A percentile compares a stretch with the other conserved stretches of the same genome.
phyloP scores from a whole-genome alignment of 768 basidiomycete species.

The Russula griseocarnosa region DNA sequence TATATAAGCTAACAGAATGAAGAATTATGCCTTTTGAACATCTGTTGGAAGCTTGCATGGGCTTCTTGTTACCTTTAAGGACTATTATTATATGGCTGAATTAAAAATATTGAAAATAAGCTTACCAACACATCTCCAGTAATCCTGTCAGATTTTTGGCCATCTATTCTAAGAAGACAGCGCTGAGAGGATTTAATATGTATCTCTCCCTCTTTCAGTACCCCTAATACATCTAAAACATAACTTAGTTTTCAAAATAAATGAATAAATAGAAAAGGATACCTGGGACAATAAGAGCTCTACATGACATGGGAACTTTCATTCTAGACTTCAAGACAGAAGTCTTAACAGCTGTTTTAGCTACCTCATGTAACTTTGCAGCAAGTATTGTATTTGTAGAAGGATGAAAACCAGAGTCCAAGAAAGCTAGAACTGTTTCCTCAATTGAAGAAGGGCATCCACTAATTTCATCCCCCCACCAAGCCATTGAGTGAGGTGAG shows the following conservation, averaged over 20 bases:
- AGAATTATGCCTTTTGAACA: slow-evolving; percentile 49
- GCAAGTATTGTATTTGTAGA: slow-evolving; percentile 45
- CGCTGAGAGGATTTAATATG: slow-evolving; percentile 50
- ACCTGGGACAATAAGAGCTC: slow-evolving; percentile 63
- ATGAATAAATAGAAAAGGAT: background rate
- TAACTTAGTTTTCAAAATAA: background rate
- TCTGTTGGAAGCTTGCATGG: slow-evolving; percentile 73
- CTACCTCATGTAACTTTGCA: slow-evolving; percentile 50
- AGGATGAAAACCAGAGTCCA: slow-evolving; percentile 60
- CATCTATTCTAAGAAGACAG: slow-evolving; percentile 42
- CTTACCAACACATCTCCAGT: slow-evolving; percentile 55
- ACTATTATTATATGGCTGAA: background rate
- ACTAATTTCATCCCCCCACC: slow-evolving; percentile 66
- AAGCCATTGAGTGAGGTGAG: slow-evolving; percentile 47
- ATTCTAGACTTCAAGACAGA: slow-evolving; percentile 46
- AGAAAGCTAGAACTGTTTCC: slow-evolving; percentile 54
- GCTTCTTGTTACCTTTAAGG: slow-evolving; percentile 50
- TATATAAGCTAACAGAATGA: background rate
- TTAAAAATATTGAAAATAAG: background rate
- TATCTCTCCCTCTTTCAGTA: slow-evolving; percentile 52
- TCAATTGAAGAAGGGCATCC: slow-evolving; percentile 57
- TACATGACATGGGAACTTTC: slow-evolving; percentile 53
- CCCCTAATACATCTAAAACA: slow-evolving; percentile 47
- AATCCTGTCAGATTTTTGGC: slow-evolving; percentile 46
- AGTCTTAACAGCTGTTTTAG: slow-evolving; percentile 43